Percentiles rank a stretch among this genome's conserved stretches.
phyloP scores from a whole-genome alignment of 2,329 filamentous ascomycete species.

The Exophiala viscosa region DNA sequence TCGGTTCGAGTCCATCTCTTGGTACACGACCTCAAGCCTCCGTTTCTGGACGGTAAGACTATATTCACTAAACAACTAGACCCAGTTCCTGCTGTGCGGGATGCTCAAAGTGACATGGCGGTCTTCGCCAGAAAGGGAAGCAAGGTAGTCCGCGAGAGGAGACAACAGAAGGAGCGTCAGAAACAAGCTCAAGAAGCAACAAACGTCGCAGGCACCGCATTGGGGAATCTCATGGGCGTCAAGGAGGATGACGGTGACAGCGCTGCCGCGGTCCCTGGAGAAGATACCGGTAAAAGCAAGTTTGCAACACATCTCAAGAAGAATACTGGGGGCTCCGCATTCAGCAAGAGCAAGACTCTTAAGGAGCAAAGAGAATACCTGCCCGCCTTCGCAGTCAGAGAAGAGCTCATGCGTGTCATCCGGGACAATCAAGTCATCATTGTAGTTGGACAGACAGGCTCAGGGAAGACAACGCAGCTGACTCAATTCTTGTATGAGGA shows the following conservation, averaged over 20 bases:
- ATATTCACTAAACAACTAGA: conserved; percentile 98
- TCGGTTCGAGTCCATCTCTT: conserved; percentile 82
- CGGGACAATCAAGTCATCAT: conserved; percentile 96
- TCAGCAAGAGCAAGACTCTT: conserved; percentile 87
- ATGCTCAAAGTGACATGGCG: conserved; percentile 97
- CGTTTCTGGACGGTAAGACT: conserved; percentile 89
- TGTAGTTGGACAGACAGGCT: conserved; percentile 94
- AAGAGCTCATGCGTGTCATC: conserved; percentile 87
- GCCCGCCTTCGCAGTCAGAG: conserved; percentile 91
- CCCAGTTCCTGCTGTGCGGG: conserved; percentile 85
- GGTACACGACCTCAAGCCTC: conserved; percentile 88
- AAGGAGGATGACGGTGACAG: conserved; percentile 88
- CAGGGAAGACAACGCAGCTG: conserved; percentile 93
- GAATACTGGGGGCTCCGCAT: conserved; percentile 74
- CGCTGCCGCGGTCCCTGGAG: conserved; percentile 70
- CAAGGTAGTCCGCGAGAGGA: conserved; percentile 81
- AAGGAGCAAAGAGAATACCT: conserved; percentile 89
- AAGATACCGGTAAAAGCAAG: conserved; percentile 69
- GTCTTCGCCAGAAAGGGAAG: conserved; percentile 96
- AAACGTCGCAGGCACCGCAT: conserved; percentile 81
- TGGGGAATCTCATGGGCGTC: conserved; percentile 93
- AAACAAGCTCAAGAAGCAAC: conserved; percentile 94
- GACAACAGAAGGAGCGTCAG: conserved; percentile 88
- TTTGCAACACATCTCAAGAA: conserved; percentile 90
- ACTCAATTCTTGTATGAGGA: conserved; percentile 93